These are phyloP conservation scores for Huntiella savannae DNA, from an alignment of 2,329 filamentous ascomycete species.

Conservation along the genomic window DNA sequence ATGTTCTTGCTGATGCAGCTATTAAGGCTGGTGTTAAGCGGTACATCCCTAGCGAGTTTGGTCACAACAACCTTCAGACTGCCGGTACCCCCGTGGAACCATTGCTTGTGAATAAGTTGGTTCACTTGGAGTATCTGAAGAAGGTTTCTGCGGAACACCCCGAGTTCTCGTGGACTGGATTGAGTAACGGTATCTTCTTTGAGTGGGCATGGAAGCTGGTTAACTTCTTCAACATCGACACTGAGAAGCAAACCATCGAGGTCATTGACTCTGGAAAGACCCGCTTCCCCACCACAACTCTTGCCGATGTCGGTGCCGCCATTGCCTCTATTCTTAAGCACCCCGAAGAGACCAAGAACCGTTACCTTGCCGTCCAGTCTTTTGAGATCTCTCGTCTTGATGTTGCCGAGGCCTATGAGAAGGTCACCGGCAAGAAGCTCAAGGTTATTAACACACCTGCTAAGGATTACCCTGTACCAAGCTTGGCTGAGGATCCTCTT, in stretches of 20 bases:
- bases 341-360: slow-evolving; percentile 34
- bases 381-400: slow-evolving; percentile 26
- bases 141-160: slow-evolving; percentile 21
- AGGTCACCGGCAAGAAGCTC: slow-evolving; percentile 24
- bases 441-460: slow-evolving; percentile 24
- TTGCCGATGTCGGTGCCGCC: slow-evolving; percentile 27
- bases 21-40: slow-evolving; percentile 39
- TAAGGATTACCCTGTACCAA: slow-evolving; percentile 10
- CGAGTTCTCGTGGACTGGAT: slow-evolving; percentile 29
- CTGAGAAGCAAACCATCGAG: slow-evolving; percentile 21
- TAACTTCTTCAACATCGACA: slow-evolving; percentile 21
- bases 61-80: slow-evolving; percentile 16
- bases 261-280: slow-evolving; percentile 32
- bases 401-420: slow-evolving; percentile 27
- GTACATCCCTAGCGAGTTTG: slow-evolving; percentile 42
- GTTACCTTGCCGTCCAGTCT: slow-evolving; percentile 26
- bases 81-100: slow-evolving; percentile 19
- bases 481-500: too few species aligned
- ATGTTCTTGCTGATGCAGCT: slow-evolving; percentile 36
- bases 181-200: slow-evolving; percentile 26
- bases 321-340: slow-evolving; percentile 30
- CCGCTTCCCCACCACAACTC: slow-evolving; percentile 28
- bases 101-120: slow-evolving; percentile 31
- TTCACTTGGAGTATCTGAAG: slow-evolving; percentile 22
- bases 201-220: slow-evolving; percentile 29